Evolutionary conservation across 441 rosid species (phyloP).

Genomic region (Pelargonium citronellum): DNA sequence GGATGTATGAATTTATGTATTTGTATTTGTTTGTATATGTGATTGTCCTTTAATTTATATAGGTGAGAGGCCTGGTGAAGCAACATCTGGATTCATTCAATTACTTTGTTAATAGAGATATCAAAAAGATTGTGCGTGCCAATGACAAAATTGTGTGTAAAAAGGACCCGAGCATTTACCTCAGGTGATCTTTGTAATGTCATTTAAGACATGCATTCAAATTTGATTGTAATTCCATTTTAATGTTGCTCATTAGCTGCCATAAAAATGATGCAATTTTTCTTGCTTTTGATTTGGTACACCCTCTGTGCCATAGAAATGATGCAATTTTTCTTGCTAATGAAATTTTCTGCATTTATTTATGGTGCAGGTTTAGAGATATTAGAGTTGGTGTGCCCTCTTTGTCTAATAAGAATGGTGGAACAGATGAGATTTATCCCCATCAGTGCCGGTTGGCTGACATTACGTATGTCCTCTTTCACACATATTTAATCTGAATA

Average conservation of each 20-base stretch:
- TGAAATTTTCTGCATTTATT: not conserved
- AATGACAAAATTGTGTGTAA: slow-evolving; percentile 50
- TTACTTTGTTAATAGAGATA: slow-evolving; percentile 67
- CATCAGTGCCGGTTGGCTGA: slow-evolving; percentile 84
- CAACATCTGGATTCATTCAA: slow-evolving; percentile 88
- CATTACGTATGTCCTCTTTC: slow-evolving; percentile 48
- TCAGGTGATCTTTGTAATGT: slow-evolving; percentile 36
- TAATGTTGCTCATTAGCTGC: too few species aligned
- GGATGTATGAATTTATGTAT: not conserved
- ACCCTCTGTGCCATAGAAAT: not conserved
- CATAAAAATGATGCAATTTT: too few species aligned
- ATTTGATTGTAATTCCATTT: too few species aligned
- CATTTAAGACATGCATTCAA: not conserved
- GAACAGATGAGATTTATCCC: slow-evolving; percentile 44
- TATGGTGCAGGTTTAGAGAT: slow-evolving; percentile 56
- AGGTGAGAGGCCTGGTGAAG: slow-evolving; percentile 94
- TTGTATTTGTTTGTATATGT: slow-evolving; percentile 1
- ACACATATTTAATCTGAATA: not conserved
- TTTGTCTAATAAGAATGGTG: slow-evolving; percentile 24
- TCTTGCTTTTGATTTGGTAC: too few species aligned
- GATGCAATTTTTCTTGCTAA: not conserved
- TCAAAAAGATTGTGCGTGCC: slow-evolving; percentile 82
- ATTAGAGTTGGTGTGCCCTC: slow-evolving; percentile 69
- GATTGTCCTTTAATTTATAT: slow-evolving; percentile 16
- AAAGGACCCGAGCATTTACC: slow-evolving; percentile 48